A percentile compares a stretch with the other conserved stretches of the same genome.
Conservation (phyloP, 805 yeast species). For the Cyberlindnera subsufficiens region DNA sequence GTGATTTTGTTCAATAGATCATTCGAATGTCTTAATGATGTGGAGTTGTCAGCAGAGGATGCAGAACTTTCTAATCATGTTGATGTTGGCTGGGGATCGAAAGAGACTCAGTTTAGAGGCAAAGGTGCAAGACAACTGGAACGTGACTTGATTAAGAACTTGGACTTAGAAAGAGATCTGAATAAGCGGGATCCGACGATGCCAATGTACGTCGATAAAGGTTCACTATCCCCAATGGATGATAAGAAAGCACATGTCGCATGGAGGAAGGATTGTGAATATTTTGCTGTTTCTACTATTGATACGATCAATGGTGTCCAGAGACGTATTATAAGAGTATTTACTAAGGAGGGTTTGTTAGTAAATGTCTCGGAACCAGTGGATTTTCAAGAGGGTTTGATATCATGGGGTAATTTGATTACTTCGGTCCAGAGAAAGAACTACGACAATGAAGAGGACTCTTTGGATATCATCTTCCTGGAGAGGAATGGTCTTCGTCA, state of each 20-base stretch:
- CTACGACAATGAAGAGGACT: constrained; percentile 28
- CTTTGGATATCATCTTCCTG: constrained; percentile 60
- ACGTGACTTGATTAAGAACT: constrained; percentile 44
- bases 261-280: constrained; percentile 97
- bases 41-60: constrained; percentile 52
- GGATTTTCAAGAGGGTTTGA: constrained; percentile 65
- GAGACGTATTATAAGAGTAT: constrained; percentile 80
- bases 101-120: constrained; percentile 95
- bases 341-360: constrained; percentile 68
- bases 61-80: constrained; percentile 72
- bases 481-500: constrained; percentile 93
- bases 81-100: constrained; percentile 97
- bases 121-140: constrained; percentile 80
- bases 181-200: constrained; percentile 87
- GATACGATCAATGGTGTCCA: constrained; percentile 35
- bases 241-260: constrained; percentile 44
- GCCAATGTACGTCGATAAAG: constrained; percentile 64
- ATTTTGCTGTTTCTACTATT: constrained; percentile 58
- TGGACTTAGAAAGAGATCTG: constrained; percentile 63
- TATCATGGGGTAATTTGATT: constrained; percentile 87
- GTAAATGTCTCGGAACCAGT: constrained; percentile 87
- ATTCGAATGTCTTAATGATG: constrained; percentile 76
- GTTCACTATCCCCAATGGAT: constrained; percentile 56
- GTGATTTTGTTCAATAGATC: constrained; percentile 63
- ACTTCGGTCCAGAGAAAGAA: constrained; percentile 70